A percentile compares a stretch with the other conserved stretches of the same genome.
Conservation (phyloP, 768 basidiomycete genomes). For the Lentinula aciculospora region DNA sequence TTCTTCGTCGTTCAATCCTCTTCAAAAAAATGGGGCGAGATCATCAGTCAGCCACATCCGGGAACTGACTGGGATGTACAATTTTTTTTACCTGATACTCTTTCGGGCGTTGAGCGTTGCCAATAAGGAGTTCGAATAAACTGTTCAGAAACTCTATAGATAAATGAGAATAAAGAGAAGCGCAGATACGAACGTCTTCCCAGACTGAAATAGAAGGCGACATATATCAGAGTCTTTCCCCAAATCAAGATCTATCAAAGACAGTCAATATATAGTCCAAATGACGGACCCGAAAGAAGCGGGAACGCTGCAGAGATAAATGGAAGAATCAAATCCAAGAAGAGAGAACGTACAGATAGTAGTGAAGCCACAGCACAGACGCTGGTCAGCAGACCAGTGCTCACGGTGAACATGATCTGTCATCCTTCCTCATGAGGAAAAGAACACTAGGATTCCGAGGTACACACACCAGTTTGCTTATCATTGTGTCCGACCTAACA, state of each 20-base stretch:
- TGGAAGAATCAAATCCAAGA: neutral
- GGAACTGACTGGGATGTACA: neutral
- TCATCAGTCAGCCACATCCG: neutral
- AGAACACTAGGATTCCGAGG: neutral
- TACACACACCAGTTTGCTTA: conserved; percentile 26
- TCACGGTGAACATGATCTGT: conserved; percentile 34
- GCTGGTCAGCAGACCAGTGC: conserved; percentile 35
- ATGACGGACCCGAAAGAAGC: neutral
- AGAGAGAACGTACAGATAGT: conserved; percentile 24
- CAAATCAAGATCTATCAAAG: conserved; percentile 36
- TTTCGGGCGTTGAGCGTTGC: conserved; percentile 46
- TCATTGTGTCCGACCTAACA: conserved; percentile 40
- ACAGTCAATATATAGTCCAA: neutral
- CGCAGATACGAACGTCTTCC: conserved; percentile 35
- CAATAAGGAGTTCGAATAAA: conserved; percentile 51
- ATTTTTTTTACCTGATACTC: conserved; percentile 6
- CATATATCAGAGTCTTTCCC: conserved; percentile 48
- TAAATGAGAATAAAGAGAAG: neutral
- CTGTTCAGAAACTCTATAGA: conserved; percentile 17
- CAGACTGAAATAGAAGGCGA: conserved; percentile 52
- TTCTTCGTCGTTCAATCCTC: conserved; percentile 34
- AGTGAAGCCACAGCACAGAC: conserved; percentile 39
- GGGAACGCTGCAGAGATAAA: neutral
- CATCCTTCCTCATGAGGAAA: neutral
- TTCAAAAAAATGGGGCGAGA: conserved; percentile 26